Conservation (phyloP, 1,284 basidiomycete genomes). For the Microstroma glucosiphilum region DNA sequence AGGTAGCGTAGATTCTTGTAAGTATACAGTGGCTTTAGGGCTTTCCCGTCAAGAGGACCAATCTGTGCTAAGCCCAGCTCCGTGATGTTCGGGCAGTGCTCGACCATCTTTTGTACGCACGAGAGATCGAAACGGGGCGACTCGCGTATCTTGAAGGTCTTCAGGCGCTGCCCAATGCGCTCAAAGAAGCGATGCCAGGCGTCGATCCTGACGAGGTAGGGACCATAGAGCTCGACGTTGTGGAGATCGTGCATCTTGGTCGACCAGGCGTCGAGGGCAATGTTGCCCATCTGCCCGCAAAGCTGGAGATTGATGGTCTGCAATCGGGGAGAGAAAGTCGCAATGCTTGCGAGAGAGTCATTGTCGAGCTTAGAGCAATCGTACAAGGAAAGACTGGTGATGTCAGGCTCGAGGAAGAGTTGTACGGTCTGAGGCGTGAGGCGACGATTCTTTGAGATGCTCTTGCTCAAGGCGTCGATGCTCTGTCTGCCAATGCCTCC, state of each 20-base stretch:
- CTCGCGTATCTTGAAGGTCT: slow-evolving; percentile 66
- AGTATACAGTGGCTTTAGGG: slow-evolving; percentile 35
- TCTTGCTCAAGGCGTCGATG: slow-evolving; percentile 51
- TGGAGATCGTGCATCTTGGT: slow-evolving; percentile 63
- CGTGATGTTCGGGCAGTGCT: slow-evolving; percentile 61
- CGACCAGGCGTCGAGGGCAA: slow-evolving; percentile 63
- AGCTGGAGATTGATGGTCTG: slow-evolving; percentile 64
- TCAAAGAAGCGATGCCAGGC: slow-evolving; percentile 74
- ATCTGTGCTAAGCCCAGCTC: slow-evolving; percentile 74
- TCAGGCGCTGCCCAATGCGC: slow-evolving; percentile 59
- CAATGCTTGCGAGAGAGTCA: slow-evolving; percentile 33
- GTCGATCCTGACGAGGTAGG: slow-evolving; percentile 72
- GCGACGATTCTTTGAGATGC: slow-evolving; percentile 76
- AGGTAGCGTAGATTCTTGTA: slow-evolving; percentile 58
- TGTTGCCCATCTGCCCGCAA: slow-evolving; percentile 76
- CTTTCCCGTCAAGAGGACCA: slow-evolving; percentile 56
- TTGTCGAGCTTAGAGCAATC: slow-evolving; percentile 64
- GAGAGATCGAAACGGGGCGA: slow-evolving; percentile 78
- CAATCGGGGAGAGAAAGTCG: slow-evolving; percentile 37
- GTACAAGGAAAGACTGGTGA: slow-evolving; percentile 69
- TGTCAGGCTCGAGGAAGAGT: slow-evolving; percentile 72
- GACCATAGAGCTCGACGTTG: slow-evolving; percentile 74
- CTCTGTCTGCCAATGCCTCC: slow-evolving; percentile 68
- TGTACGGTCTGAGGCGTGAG: slow-evolving; percentile 68
- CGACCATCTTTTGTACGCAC: slow-evolving; percentile 63